phyloP scores from a whole-genome alignment of 2,329 filamentous ascomycete species.

The Colletotrichum liaoningense region DNA sequence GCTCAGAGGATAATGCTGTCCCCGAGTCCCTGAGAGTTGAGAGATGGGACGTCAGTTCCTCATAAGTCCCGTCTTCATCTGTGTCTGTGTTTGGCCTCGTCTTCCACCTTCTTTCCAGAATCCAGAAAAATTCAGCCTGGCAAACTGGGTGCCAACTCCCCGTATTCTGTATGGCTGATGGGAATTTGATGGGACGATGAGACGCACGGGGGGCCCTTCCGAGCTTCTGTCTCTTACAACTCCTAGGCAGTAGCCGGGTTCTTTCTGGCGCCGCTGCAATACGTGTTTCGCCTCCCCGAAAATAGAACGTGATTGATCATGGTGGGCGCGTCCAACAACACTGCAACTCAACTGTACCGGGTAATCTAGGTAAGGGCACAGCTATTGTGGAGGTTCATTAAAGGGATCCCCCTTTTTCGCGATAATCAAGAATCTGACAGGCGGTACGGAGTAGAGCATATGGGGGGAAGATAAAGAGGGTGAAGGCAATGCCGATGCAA shows the following conservation, averaged over 20 bases:
- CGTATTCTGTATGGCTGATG: neutral
- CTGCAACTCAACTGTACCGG: too few species aligned
- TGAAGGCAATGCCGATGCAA: neutral
- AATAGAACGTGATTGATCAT: slow-evolving; percentile 29
- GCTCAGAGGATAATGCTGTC: neutral
- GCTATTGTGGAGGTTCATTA: slow-evolving; percentile 22
- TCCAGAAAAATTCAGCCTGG: neutral
- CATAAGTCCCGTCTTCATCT: neutral
- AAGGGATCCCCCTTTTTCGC: slow-evolving; percentile 31
- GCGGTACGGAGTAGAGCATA: neutral
- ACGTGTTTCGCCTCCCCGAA: slow-evolving; percentile 34
- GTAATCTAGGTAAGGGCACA: slow-evolving; percentile 11
- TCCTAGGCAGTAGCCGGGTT: slow-evolving; percentile 10
- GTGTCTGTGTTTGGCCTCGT: slow-evolving; percentile 12
- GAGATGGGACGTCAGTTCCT: slow-evolving; percentile 33
- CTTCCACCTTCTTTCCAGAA: slow-evolving; percentile 4
- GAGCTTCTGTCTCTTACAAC: slow-evolving; percentile 15
- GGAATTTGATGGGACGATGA: slow-evolving; percentile 31
- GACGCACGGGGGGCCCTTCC: slow-evolving; percentile 21
- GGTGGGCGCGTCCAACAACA: neutral
- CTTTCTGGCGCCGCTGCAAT: slow-evolving; percentile 16
- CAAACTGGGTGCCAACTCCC: neutral
- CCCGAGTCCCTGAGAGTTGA: neutral
- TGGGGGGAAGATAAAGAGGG: slow-evolving; percentile 28
- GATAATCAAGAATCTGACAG: slow-evolving; percentile 6